Base-by-base conservation (phyloP, 2,329 filamentous ascomycete species). In the Phaeomoniella chlamydospora region DNA sequence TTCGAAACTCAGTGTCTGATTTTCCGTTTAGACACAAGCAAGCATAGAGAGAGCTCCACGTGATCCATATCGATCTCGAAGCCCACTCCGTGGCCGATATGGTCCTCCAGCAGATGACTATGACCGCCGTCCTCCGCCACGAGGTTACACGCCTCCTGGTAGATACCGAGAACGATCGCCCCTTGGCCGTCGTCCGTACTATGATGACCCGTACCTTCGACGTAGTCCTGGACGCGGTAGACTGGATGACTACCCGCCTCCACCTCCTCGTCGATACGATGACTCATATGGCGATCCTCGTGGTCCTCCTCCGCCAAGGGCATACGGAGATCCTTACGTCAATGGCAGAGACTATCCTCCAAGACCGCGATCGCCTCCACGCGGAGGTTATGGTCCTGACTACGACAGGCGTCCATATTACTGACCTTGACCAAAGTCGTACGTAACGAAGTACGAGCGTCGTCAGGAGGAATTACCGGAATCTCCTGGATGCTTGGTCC, bases 131-230 rank as follows among this genome's bases (percentile, higher is more conserved):
- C 80, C 83, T 41, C 72, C 80, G 40, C 78, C 76, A 40, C 75
- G 84, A 48, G 83, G 79, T 41, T 94, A 92, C 57, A 92, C 81
- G 57, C 87, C 86, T 43, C 79, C 80, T 44, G 76, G 81, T 45
- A 74, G 81, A 44, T 94, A 94, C 59, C 86, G 88, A 54, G 85
- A 92, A 52, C 78, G 87, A 49, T 88, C 84, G 51, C 68, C 72
- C 33, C 44, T 44, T 29, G 41, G 43, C 29, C 42, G 46, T n/a
- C 79, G 84, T 47, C 81, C 88, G 41, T 93, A 94, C 61, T 93
- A 94, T 59, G 79, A 84, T 33, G 83, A 88, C 44, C 67, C 68
- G 46, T 76, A 81, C 48, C 74, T 79, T 34, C 86, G 87, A 51
- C 79, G 84, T 39, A 85, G 83, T 38, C 84, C 85, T 41, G 80